A percentile compares a stretch with the other conserved stretches of the same genome.
phyloP scores from a whole-genome alignment of 768 basidiomycete genomes.

The Clitopilus passeckerianus region DNA sequence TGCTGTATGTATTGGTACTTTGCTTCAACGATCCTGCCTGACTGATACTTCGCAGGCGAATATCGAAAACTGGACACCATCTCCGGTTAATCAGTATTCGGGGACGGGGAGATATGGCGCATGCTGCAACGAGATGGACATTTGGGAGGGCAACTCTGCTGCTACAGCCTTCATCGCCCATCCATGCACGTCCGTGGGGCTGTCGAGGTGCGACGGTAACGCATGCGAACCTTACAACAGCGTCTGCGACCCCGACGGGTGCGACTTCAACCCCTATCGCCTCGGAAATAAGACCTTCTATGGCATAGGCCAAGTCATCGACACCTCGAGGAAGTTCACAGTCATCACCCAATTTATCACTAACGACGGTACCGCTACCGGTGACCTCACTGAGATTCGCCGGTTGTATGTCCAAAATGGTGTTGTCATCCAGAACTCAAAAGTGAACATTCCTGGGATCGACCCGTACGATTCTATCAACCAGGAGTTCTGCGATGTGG shows the following conservation, averaged over 20 bases:
- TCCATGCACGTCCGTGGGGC: slow-evolving; percentile 35
- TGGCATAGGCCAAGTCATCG: slow-evolving; percentile 40
- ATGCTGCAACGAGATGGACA: slow-evolving; percentile 56
- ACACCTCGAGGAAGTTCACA: slow-evolving; percentile 47
- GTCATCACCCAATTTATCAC: slow-evolving; percentile 58
- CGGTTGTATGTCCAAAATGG: slow-evolving; percentile 53
- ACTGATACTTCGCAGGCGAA: slow-evolving; percentile 33
- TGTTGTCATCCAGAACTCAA: slow-evolving; percentile 45
- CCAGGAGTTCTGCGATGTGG: slow-evolving; percentile 39
- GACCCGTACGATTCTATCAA: slow-evolving; percentile 39
- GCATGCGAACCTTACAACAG: slow-evolving; percentile 35
- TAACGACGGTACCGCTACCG: slow-evolving; percentile 35
- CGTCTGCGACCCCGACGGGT: slow-evolving; percentile 51
- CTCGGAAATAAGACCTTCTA: slow-evolving; percentile 43
- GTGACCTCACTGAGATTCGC: slow-evolving; percentile 47
- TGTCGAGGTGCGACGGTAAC: slow-evolving; percentile 35
- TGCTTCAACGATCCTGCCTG: neutral
- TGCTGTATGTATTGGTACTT: slow-evolving; percentile 25
- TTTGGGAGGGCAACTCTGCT: slow-evolving; percentile 53
- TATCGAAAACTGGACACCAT: slow-evolving; percentile 33
- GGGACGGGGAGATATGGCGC: slow-evolving; percentile 41
- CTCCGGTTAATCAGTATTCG: slow-evolving; percentile 34
- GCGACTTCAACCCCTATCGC: slow-evolving; percentile 61
- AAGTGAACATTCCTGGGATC: slow-evolving; percentile 39
- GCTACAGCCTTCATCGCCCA: slow-evolving; percentile 53